phyloP scores from a whole-genome alignment of 352 stramenopile species.

The Thalassiosira pacifica region DNA sequence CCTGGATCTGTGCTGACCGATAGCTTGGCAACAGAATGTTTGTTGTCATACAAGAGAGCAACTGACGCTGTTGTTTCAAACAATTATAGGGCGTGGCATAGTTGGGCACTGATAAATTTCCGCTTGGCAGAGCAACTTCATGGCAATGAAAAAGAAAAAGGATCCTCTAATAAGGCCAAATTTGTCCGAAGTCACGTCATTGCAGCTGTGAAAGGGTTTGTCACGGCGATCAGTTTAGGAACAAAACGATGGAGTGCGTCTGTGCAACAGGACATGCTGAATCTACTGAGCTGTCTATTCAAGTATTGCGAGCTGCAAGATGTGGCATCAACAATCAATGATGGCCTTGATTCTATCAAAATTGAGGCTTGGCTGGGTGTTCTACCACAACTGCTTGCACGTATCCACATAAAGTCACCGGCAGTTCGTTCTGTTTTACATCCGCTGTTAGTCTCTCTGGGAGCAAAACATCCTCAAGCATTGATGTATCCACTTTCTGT shows the following conservation, averaged over 20 bases:
- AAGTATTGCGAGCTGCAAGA: constrained; percentile 93
- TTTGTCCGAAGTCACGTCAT: constrained; percentile 86
- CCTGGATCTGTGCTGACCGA: constrained; percentile 68
- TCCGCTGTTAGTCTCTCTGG: constrained; percentile 90
- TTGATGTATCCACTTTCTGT: constrained; percentile 98
- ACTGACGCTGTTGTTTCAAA: constrained; percentile 75
- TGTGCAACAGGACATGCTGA: constrained; percentile 98
- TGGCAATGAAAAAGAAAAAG: constrained; percentile 70
- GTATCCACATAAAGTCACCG: constrained; percentile 87
- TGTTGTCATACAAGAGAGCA: constrained; percentile 83
- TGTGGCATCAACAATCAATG: constrained; percentile 89
- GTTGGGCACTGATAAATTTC: constrained; percentile 98
- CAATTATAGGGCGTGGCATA: constrained; percentile 97
- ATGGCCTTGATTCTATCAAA: constrained; percentile 91
- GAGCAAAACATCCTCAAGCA: constrained; percentile 95
- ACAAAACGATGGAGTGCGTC: constrained; percentile 95
- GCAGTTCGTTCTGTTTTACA: constrained; percentile 88
- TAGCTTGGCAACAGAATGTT: constrained; percentile 78
- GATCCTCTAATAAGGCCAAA: constrained; percentile 45
- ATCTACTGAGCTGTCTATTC: constrained; percentile 98
- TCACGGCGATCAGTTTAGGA: constrained; percentile 94
- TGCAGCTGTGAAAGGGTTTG: constrained; percentile 96
- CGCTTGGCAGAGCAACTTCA: constrained; percentile 92
- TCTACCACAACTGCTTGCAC: constrained; percentile 92
- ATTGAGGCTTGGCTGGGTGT: constrained; percentile 99